Conservation (phyloP, 1,284 basidiomycete genomes). For the Stygiomarasmius scandens region DNA sequence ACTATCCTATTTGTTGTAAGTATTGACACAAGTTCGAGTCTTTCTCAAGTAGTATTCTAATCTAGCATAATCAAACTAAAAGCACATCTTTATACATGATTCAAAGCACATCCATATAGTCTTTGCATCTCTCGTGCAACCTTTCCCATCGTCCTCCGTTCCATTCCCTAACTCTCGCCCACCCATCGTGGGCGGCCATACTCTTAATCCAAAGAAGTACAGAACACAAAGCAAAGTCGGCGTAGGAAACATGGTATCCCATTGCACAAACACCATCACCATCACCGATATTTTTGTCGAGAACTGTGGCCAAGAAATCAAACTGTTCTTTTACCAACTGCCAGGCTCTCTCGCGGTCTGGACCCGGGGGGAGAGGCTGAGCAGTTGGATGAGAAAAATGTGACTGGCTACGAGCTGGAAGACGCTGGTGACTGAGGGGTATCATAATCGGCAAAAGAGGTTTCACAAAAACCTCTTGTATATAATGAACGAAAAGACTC, state of each 20-base stretch:
- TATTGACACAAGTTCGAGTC: too few relatives aligned
- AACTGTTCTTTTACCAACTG: slow-evolving; percentile 63
- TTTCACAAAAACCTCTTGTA: slow-evolving; percentile 65
- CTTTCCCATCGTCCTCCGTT: slow-evolving; percentile 63
- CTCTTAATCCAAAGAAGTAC: slow-evolving; percentile 71
- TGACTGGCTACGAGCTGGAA: slow-evolving; percentile 56
- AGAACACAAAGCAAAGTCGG: slow-evolving; percentile 71
- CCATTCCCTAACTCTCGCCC: slow-evolving; percentile 63
- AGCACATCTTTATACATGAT: too few relatives aligned
- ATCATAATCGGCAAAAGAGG: slow-evolving; percentile 72
- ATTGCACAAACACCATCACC: slow-evolving; percentile 67
- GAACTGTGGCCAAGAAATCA: slow-evolving; percentile 58
- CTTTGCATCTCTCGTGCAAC: slow-evolving; percentile 59
- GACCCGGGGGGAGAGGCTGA: slow-evolving; percentile 37
- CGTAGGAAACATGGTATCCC: slow-evolving; percentile 67
- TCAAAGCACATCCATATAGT: slow-evolving; percentile 56
- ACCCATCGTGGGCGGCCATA: slow-evolving; percentile 68
- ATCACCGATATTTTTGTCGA: slow-evolving; percentile 63
- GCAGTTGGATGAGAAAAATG: slow-evolving; percentile 42
- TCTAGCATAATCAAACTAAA: too few relatives aligned
- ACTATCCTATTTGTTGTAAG: too few relatives aligned
- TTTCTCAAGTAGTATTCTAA: too few relatives aligned
- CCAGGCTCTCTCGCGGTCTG: slow-evolving; percentile 66
- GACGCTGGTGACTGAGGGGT: slow-evolving; percentile 62
- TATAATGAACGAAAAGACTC: slow-evolving; percentile 67